Base-by-base conservation (phyloP, 768 basidiomycete species). In the Exidia glandulosa region DNA sequence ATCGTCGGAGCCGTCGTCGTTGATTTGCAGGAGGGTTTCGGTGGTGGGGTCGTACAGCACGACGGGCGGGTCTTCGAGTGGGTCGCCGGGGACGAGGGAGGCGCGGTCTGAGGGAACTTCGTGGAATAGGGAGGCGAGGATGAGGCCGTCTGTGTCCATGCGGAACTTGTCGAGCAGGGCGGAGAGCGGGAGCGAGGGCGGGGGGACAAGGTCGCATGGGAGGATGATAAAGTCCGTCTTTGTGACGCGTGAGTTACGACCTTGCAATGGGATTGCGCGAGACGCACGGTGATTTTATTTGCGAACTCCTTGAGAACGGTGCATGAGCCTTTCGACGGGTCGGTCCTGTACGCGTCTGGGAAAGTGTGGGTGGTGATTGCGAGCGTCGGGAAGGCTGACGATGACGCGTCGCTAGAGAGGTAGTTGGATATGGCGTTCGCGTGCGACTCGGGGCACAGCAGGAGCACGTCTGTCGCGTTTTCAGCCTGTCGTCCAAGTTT, bases 121-220 rank as follows among this genome's bases (percentile, higher is more conserved):
- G 50, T 66, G 62, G 25, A 72, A 60, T 10, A 73, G 69, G 45
- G 64, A 91, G 76, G 48, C 81, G 76, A 32, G 81, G 80, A 73
- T 85, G 79, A 36, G 82, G 78, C 57, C 83, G 23, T 68, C 76
- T 0, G 81, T 74, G 63, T 92, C 86, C 12, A 81, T 79, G 32
- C 94, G 84, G 70, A 94, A 94, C 67, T 85, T 87, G 71, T 97
- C 84, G 48, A 96, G 75, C 1, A 96, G 73, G 0, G 73, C 74
- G 32, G 79, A 78, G 6, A 97, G 79, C 4, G 86, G 76, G n/a
- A 96, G 77, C 0, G 81, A 74, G 0, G 85, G 75, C 0, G 93
- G 87, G 9, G 93, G 86, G 25, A 93, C 79, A 56, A 96, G 90
- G 70, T 97, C 94, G 68, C 93, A 96, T 6, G 94, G 88, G 2